Conservation (phyloP, 495 filamentous ascomycete genomes). For the Bryoglossum gracile region DNA sequence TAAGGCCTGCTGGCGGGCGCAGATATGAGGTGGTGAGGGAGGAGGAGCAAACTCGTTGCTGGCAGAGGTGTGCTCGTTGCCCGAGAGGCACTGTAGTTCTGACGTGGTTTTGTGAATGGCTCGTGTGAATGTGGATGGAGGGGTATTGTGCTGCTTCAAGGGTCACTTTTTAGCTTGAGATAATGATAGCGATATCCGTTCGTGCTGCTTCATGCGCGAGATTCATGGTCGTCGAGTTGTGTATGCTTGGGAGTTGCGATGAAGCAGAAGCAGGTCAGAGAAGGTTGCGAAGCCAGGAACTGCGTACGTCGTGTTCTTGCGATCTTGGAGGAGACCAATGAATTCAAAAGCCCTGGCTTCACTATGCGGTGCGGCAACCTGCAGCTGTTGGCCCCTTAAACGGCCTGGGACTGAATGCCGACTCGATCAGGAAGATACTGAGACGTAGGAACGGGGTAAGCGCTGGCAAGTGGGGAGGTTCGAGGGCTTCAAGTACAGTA, state of each 20-base stretch:
- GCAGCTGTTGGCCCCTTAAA: conserved; percentile 15
- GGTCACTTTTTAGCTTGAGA: conserved; percentile 9
- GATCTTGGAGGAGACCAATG: conserved; percentile 10
- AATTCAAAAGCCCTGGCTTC: neutral
- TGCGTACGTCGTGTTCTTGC: conserved; percentile 4
- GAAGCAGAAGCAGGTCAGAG: neutral
- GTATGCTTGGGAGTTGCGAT: neutral
- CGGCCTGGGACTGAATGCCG: conserved; percentile 4
- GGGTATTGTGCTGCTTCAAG: conserved; percentile 1
- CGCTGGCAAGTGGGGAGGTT: neutral
- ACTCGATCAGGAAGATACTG: neutral
- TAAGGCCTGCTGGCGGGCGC: neutral
- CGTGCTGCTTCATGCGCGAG: conserved; percentile 2
- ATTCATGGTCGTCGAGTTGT: conserved; percentile 11
- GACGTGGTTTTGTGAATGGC: no score
- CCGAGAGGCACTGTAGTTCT: no score
- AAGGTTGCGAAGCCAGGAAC: conserved; percentile 1
- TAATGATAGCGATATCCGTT: conserved; percentile 7
- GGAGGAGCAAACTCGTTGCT: no score
- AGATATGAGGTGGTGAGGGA: neutral
- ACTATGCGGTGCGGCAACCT: conserved; percentile 13
- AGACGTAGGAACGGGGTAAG: no score
- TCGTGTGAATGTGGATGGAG: no score
- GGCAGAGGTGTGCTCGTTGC: no score
- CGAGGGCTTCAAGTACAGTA: no score